Conservation (phyloP, 2,329 filamentous ascomycete species). For the Aspergillus novoparasiticus region DNA sequence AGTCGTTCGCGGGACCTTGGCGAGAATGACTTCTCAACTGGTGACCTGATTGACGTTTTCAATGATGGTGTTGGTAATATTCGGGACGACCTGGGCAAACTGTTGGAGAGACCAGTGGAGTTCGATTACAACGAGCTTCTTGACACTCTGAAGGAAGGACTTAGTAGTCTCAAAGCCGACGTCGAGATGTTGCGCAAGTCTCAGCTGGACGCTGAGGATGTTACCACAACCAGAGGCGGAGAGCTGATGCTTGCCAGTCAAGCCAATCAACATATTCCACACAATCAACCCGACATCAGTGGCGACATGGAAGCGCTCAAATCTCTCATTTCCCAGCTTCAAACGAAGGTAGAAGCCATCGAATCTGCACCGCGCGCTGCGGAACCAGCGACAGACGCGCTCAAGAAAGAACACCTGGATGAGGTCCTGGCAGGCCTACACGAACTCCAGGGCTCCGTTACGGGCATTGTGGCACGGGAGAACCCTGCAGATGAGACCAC, state of each 20-base stretch:
- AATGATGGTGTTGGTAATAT: slow-evolving; percentile 74
- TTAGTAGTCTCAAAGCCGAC: slow-evolving; percentile 74
- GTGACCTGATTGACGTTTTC: slow-evolving; percentile 63
- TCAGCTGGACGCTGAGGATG: slow-evolving; percentile 52
- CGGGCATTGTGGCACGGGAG: slow-evolving; percentile 51
- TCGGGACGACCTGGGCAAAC: slow-evolving; percentile 71
- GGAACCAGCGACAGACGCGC: slow-evolving; percentile 42
- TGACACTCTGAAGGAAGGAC: slow-evolving; percentile 80
- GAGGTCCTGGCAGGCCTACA: slow-evolving; percentile 48
- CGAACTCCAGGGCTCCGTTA: slow-evolving; percentile 62
- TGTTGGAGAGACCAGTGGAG: slow-evolving; percentile 77
- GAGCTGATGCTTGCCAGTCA: slow-evolving; percentile 61
- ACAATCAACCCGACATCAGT: slow-evolving; percentile 53
- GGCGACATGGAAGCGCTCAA: slow-evolving; percentile 86
- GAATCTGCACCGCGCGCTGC: slow-evolving; percentile 51
- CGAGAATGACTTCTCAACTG: slow-evolving; percentile 57
- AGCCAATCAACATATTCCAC: background rate
- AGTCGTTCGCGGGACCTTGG: slow-evolving; percentile 57
- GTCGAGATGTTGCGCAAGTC: slow-evolving; percentile 74
- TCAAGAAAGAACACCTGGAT: slow-evolving; percentile 52
- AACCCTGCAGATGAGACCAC: slow-evolving; percentile 50
- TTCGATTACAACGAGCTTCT: slow-evolving; percentile 88
- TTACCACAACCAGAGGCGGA: slow-evolving; percentile 53
- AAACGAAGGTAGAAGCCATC: slow-evolving; percentile 80
- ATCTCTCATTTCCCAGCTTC: slow-evolving; percentile 76